Conservation (phyloP, 169 alveolate species). For the Plasmodium relictum region DNA sequence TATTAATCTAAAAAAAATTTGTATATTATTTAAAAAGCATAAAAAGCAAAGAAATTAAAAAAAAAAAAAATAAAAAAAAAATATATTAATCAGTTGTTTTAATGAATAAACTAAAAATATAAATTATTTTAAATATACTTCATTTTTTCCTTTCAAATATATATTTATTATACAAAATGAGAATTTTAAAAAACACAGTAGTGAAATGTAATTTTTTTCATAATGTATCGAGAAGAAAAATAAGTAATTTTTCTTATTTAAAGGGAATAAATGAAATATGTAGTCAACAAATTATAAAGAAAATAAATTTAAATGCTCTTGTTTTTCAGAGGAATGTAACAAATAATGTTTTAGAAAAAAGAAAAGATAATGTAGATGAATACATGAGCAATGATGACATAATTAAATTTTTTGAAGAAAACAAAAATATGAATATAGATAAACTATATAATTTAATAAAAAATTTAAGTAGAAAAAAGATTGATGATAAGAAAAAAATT, state of each 20-base stretch:
- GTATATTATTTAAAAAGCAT: too few relatives aligned
- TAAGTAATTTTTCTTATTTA: background rate
- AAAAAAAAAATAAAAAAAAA: background rate
- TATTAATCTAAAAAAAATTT: too few relatives aligned
- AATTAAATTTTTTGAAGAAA: slow-evolving; percentile 62
- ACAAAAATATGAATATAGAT: slow-evolving; percentile 76
- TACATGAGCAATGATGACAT: slow-evolving; percentile 70
- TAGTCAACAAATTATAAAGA: background rate
- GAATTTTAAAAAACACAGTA: slow-evolving; percentile 36
- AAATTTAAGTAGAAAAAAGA: slow-evolving; percentile 69
- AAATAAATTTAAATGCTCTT: background rate
- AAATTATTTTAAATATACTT: too few relatives aligned
- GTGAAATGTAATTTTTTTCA: slow-evolving; percentile 10
- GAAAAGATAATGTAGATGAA: slow-evolving; percentile 28
- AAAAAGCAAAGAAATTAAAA: background rate
- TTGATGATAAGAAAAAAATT: slow-evolving; percentile 55
- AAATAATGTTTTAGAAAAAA: slow-evolving; percentile 13
- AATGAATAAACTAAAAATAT: too few relatives aligned
- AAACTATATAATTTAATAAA: slow-evolving; percentile 69
- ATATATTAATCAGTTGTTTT: background rate
- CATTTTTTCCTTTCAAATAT: too few relatives aligned
- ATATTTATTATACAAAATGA: slow-evolving; percentile 17
- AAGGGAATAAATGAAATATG: background rate
- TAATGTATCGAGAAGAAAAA: background rate
- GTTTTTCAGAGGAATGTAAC: slow-evolving; percentile 17